Percentiles rank a stretch among this genome's conserved stretches.
These are phyloP conservation scores for Zanthoxylum bungeanum DNA, from an alignment of 345 rosid genomes.

Conservation along the genomic window DNA sequence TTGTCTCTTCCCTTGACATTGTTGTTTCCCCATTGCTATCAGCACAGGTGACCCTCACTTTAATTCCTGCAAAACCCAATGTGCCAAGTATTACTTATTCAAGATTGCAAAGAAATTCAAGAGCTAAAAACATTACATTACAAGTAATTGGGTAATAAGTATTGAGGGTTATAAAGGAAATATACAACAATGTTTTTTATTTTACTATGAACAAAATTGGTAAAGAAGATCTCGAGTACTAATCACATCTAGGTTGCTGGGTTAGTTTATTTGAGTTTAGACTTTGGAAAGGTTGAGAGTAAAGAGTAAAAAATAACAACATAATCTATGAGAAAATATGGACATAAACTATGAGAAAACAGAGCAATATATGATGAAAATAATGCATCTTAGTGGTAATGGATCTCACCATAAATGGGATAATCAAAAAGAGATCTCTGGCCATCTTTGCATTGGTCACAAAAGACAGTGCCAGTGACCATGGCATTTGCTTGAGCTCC, in stretches of 20 bases:
- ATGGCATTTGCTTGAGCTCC: constrained; percentile 50
- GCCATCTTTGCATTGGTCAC: constrained; percentile 96
- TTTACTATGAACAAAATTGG: too few relatives aligned
- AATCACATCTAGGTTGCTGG: too few relatives aligned
- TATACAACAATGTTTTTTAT: too few relatives aligned
- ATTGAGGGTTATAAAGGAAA: too few relatives aligned
- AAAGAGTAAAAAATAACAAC: too few relatives aligned
- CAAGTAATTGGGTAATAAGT: too few relatives aligned
- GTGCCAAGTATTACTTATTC: neutral
- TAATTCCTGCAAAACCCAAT: constrained; percentile 51
- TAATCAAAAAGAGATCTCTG: constrained; percentile 67
- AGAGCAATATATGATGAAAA: neutral
- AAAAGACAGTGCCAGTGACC: constrained; percentile 72
- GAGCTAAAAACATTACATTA: too few relatives aligned
- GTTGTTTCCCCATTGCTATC: constrained; percentile 55
- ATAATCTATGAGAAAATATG: neutral
- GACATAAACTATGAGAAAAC: neutral
- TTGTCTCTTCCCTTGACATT: constrained; percentile 67
- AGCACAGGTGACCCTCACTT: constrained; percentile 53
- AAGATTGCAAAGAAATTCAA: neutral
- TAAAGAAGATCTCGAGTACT: too few relatives aligned
- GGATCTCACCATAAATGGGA: constrained; percentile 54
- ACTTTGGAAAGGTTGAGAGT: too few relatives aligned
- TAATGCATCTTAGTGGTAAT: too few relatives aligned
- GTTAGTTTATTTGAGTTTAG: too few relatives aligned